Conservation (phyloP, 306 rosid species). For the Castanea crenata region DNA sequence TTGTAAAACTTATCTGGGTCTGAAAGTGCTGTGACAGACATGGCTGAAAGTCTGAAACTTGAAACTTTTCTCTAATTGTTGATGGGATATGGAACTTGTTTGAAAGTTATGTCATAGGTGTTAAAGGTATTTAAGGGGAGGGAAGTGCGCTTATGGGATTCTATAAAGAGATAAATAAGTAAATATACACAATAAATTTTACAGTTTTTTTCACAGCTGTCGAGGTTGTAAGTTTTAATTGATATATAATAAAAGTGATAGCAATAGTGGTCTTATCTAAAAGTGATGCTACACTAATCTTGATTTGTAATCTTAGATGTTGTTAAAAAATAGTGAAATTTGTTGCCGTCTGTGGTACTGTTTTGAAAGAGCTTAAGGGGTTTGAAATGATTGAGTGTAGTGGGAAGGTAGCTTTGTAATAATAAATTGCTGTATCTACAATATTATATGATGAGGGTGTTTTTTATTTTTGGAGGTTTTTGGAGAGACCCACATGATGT, state of each 20-base stretch:
- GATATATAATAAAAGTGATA: too few species aligned
- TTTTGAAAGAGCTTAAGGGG: constrained; percentile 48
- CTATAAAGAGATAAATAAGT: too few species aligned
- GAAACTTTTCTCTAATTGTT: constrained; percentile 23
- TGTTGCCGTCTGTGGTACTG: not conserved
- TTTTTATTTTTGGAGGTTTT: constrained; percentile 48
- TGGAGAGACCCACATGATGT: constrained; percentile 52
- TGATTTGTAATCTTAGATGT: too few species aligned
- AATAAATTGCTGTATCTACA: constrained; percentile 39
- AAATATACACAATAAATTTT: too few species aligned
- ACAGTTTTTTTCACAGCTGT: too few species aligned
- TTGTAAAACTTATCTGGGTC: constrained; percentile 57
- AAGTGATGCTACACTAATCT: too few species aligned
- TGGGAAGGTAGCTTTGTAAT: constrained; percentile 51
- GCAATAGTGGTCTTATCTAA: too few species aligned
- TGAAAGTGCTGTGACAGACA: constrained; percentile 65
- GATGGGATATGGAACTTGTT: constrained; percentile 24
- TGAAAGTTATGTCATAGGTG: constrained; percentile 10
- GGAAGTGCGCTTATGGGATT: not conserved
- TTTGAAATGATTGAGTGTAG: constrained; percentile 65
- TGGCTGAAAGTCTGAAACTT: constrained; percentile 34
- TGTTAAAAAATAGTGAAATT: too few species aligned
- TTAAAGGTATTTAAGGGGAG: constrained; percentile 15
- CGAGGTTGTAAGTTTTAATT: too few species aligned
- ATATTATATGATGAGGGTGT: constrained; percentile 46